Percentiles rank a stretch among this genome's conserved stretches.
phyloP scores from a whole-genome alignment of 768 basidiomycete genomes.

The Solioccasus polychromus region DNA sequence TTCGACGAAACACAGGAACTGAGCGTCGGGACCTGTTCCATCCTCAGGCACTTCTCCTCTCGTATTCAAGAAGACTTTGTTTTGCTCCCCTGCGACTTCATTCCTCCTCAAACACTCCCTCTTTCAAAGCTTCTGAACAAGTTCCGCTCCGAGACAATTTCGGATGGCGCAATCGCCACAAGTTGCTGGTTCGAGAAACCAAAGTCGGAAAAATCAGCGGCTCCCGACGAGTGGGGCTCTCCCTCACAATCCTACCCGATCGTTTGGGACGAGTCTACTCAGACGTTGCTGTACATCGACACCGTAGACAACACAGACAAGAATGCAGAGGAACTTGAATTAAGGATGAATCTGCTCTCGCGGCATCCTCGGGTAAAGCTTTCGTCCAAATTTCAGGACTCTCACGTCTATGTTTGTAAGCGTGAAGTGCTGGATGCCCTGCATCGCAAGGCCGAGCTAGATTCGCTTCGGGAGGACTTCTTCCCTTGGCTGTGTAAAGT shows the following conservation, averaged over 20 bases:
- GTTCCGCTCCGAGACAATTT: slow-evolving; percentile 70
- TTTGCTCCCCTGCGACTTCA: slow-evolving; percentile 87
- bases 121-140: slow-evolving; percentile 72
- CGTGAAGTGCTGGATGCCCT: slow-evolving; percentile 70
- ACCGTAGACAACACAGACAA: slow-evolving; percentile 65
- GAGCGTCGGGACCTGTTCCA: slow-evolving; percentile 65
- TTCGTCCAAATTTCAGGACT: slow-evolving; percentile 70
- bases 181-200: slow-evolving; percentile 60
- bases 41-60: slow-evolving; percentile 72
- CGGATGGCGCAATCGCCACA: slow-evolving; percentile 61
- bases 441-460: slow-evolving; percentile 63
- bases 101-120: slow-evolving; percentile 72
- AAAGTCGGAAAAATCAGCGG: slow-evolving; percentile 50
- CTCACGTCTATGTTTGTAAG: slow-evolving; percentile 89
- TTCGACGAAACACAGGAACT: slow-evolving; percentile 72
- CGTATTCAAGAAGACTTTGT: slow-evolving; percentile 86
- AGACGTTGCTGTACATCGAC: slow-evolving; percentile 71
- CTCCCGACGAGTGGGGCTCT: slow-evolving; percentile 66
- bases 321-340: slow-evolving; percentile 66
- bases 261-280: slow-evolving; percentile 63
- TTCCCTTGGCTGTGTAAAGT: slow-evolving; percentile 90
- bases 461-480: slow-evolving; percentile 87
- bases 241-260: slow-evolving; percentile 48
- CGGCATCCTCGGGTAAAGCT: slow-evolving; percentile 74
- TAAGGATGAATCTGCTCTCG: slow-evolving; percentile 74